Conservation (phyloP, 805 yeast genomes). For the Monosporozyma siamensis region DNA sequence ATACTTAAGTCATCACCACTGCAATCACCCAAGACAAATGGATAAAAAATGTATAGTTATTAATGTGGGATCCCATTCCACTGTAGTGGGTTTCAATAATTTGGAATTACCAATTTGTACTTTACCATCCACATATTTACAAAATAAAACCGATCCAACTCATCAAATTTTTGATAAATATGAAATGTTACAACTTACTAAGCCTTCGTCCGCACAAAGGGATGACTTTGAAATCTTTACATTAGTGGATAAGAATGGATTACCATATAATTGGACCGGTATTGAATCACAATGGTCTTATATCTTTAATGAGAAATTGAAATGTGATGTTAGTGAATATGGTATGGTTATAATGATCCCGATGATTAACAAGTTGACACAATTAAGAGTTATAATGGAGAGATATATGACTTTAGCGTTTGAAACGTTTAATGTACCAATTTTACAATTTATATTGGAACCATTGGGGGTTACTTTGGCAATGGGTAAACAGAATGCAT, state of each 20-base stretch:
- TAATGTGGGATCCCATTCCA: conserved; percentile 55
- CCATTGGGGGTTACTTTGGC: conserved; percentile 74
- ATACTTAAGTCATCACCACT: no score
- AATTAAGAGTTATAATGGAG: conserved; percentile 36
- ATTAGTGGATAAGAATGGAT: conserved; percentile 42
- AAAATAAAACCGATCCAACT: conserved; percentile 21
- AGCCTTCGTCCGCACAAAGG: neutral
- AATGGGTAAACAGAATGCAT: conserved; percentile 66
- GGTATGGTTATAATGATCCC: conserved; percentile 49
- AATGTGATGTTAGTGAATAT: conserved; percentile 46
- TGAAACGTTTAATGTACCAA: conserved; percentile 64
- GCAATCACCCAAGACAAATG: neutral
- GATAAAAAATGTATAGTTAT: conserved; percentile 53
- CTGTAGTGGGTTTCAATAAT: conserved; percentile 63
- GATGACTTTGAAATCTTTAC: conserved; percentile 34
- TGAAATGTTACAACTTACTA: conserved; percentile 21
- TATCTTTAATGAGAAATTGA: conserved; percentile 43
- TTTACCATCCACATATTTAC: conserved; percentile 47
- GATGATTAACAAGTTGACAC: conserved; percentile 8
- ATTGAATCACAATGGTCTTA: conserved; percentile 59
- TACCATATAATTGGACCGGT: conserved; percentile 65
- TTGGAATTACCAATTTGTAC: conserved; percentile 53
- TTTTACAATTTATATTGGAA: conserved; percentile 62
- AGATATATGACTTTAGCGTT: conserved; percentile 64
- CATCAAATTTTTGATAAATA: conserved; percentile 20